Conservation (phyloP, 352 stramenopile species). For the Aphanomyces cochlioides region DNA sequence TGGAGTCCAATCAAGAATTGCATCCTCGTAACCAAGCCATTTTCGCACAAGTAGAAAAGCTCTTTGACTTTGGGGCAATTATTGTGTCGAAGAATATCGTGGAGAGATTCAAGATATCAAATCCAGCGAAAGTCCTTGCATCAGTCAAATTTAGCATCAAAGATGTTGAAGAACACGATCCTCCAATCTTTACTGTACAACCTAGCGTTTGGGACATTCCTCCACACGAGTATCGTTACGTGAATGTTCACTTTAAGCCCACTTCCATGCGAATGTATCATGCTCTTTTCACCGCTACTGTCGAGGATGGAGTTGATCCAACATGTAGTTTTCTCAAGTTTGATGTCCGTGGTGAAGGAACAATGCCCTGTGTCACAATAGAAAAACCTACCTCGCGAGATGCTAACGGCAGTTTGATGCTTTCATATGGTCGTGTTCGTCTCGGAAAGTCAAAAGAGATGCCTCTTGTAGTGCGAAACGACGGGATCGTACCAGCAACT, state of each 20-base stretch:
- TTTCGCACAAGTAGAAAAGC: constrained; percentile 80
- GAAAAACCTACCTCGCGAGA: constrained; percentile 73
- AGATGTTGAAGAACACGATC: background rate
- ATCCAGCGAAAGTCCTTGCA: constrained; percentile 93
- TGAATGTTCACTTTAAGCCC: constrained; percentile 92
- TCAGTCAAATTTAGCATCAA: constrained; percentile 80
- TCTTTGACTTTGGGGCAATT: constrained; percentile 87
- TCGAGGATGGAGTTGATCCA: constrained; percentile 65
- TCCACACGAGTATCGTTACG: constrained; percentile 91
- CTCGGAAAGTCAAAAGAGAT: constrained; percentile 67
- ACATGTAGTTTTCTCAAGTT: constrained; percentile 62
- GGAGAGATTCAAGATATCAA: constrained; percentile 93
- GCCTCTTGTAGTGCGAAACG: constrained; percentile 80
- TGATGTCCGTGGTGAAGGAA: constrained; percentile 88
- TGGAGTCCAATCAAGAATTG: constrained; percentile 33
- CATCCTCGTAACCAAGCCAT: constrained; percentile 32
- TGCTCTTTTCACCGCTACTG: constrained; percentile 71
- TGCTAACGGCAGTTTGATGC: constrained; percentile 47
- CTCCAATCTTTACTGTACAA: constrained; percentile 78
- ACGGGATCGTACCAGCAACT: constrained; percentile 88
- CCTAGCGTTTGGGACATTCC: constrained; percentile 90
- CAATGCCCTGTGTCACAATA: constrained; percentile 89
- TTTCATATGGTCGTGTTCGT: constrained; percentile 81
- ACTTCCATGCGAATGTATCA: constrained; percentile 81
- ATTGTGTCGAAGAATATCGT: constrained; percentile 74